Conservation (phyloP, 345 rosid species). For the Zanthoxylum bungeanum region DNA sequence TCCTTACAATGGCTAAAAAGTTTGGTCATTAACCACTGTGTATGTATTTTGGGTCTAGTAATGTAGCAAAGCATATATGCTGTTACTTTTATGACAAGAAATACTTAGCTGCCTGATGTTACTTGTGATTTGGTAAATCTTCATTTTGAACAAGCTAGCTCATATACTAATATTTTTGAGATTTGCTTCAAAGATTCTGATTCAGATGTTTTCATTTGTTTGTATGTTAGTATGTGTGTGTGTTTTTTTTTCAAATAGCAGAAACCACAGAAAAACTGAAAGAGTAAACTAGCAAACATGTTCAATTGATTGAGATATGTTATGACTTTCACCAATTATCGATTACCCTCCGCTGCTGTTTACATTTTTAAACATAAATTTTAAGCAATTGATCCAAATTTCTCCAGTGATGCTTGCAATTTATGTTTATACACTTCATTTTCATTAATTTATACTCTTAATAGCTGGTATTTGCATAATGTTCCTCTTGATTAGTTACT, state of each 20-base stretch:
- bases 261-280: not conserved
- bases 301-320: slow-evolving; percentile 4
- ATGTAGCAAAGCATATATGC: not conserved
- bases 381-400: not conserved
- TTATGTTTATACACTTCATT: too few species aligned
- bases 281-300: not conserved
- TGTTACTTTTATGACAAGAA: not conserved
- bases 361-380: not conserved
- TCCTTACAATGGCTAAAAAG: not conserved
- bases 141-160: not conserved
- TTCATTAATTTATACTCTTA: too few species aligned
- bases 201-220: slow-evolving; percentile 5
- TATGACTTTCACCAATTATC: not conserved
- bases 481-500: slow-evolving; percentile 22
- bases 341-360: too few species aligned
- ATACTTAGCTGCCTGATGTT: not conserved
- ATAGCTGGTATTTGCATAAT: too few species aligned
- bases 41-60: not conserved
- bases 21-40: not conserved
- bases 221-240: not conserved
- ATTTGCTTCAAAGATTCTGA: not conserved
- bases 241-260: too few species aligned
- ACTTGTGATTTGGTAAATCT: not conserved
- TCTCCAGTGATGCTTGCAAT: not conserved
- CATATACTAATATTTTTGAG: not conserved